phyloP scores from a whole-genome alignment of 306 rosid genomes.

The Trichosanthes truncata region DNA sequence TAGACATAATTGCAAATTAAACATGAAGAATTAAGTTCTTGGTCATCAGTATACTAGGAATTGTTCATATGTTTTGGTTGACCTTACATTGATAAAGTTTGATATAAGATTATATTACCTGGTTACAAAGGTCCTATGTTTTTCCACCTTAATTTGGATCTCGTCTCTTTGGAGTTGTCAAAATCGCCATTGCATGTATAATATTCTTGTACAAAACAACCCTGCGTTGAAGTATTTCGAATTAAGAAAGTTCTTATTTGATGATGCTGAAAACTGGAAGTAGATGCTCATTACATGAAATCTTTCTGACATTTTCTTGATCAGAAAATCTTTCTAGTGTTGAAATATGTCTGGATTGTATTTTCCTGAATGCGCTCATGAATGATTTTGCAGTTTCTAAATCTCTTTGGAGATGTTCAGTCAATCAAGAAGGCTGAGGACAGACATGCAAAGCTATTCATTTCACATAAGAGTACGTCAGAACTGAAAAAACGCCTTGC shows the following conservation, averaged over 20 bases:
- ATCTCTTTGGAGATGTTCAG: constrained; percentile 82
- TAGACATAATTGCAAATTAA: not conserved
- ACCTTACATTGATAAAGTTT: not conserved
- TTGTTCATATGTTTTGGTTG: not conserved
- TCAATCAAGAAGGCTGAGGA: constrained; percentile 88
- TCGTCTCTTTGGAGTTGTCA: not conserved
- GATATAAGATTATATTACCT: not conserved
- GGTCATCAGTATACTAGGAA: not conserved
- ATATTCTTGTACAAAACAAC: not conserved
- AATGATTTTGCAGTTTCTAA: constrained; percentile 62
- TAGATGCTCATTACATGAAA: not conserved
- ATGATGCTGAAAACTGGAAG: not conserved
- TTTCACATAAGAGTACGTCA: constrained; percentile 69
- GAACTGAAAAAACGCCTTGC: constrained; percentile 95
- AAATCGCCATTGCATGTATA: not conserved
- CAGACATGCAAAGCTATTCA: constrained; percentile 85
- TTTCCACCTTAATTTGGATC: not conserved
- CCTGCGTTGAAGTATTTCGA: not conserved
- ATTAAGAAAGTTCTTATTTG: not conserved
- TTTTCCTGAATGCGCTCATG: not conserved
- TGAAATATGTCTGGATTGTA: not conserved
- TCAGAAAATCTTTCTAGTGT: too few species aligned
- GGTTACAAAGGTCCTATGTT: not conserved
- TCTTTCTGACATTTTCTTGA: not conserved
- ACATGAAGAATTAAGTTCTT: not conserved